Evolutionary conservation across 768 basidiomycete species (phyloP), one percentile per base, ranked within the genome.

Genomic region (Sistotremastrum suecicum): DNA sequence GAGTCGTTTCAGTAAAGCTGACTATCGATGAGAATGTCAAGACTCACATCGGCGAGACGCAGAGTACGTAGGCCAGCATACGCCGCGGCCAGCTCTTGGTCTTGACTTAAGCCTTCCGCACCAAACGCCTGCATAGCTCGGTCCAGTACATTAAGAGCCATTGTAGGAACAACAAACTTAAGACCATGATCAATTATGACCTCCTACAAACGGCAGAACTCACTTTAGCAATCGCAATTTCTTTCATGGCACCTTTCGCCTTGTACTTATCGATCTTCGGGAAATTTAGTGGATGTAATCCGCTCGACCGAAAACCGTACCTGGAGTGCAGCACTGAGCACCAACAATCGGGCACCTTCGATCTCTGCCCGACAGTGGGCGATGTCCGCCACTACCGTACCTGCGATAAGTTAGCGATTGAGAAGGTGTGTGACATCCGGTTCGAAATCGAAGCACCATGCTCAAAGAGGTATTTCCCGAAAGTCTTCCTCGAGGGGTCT

Each of bases 171-270:
- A 35, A 90, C 80, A 56, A 95, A 94, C 92, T 98, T 52, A 3
- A n/a, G 9, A 44, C 12, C 36, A 6, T n/a, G 34, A 20, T 7
- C 29, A 41, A 36, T 4, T 2, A 2, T 4, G 35, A 39, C 12
- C 12, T 9, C 3, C 32, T 11, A 41, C 28, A 7, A 9, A 6
- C 11, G 31, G 44, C 43, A 10, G 33, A 28, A 48, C 65, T 37
- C 50, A 85, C 94, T 73, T 99, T 99, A 39, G 95, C 90, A 49
- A 97, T 87, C 28, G 89, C 92, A 55, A 99, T 98, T 62, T 98
- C 95, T 63, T 95, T 94, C 60, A 97, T 56, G 0, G 95, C 95
- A 32, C 88, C 91, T 61, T 97, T 99, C 1, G 95, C 87, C 51
- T 83, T 77, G 55, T 77, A 69, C 50, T 80, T 83, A 65, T 99